These are phyloP conservation scores for Vigna trinervia DNA, from an alignment of 306 rosid genomes.

Conservation along the genomic window DNA sequence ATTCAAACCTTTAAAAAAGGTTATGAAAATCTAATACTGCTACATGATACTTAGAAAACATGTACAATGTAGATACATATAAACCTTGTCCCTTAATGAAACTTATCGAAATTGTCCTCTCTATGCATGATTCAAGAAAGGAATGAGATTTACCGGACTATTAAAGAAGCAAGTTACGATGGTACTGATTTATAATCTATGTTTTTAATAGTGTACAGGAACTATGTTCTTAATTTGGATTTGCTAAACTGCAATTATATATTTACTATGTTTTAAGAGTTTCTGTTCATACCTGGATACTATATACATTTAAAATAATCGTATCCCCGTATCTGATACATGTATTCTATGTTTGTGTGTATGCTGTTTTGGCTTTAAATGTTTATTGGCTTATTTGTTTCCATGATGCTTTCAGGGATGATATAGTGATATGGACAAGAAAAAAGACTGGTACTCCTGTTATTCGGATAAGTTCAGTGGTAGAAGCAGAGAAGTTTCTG, in stretches of 20 bases:
- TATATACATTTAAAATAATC: not conserved
- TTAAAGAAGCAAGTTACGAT: not conserved
- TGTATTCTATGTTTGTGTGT: not conserved
- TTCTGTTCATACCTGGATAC: not conserved
- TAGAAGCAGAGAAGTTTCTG: constrained; percentile 68
- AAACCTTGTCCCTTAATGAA: not conserved
- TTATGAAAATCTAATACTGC: not conserved
- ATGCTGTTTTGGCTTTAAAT: not conserved
- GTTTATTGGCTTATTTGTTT: constrained; percentile 15
- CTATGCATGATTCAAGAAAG: not conserved
- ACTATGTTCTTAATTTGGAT: not conserved
- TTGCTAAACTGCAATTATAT: not conserved
- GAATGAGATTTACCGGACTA: not conserved
- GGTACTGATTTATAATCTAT: not conserved
- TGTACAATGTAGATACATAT: not conserved
- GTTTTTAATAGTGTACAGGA: not conserved
- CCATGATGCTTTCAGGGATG: constrained; percentile 67
- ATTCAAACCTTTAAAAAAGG: too few relatives aligned
- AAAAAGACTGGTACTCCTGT: constrained; percentile 83
- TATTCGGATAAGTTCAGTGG: constrained; percentile 56
- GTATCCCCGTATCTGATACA: not conserved
- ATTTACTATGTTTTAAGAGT: not conserved
- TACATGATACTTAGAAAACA: not conserved
- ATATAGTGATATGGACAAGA: constrained; percentile 82
- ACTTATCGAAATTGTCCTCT: not conserved